A percentile compares a stretch with the other conserved stretches of the same genome.
These are phyloP conservation scores for Saccharomyces hybrid DNA, from an alignment of 1,139 yeast genomes.

Conservation along the genomic window DNA sequence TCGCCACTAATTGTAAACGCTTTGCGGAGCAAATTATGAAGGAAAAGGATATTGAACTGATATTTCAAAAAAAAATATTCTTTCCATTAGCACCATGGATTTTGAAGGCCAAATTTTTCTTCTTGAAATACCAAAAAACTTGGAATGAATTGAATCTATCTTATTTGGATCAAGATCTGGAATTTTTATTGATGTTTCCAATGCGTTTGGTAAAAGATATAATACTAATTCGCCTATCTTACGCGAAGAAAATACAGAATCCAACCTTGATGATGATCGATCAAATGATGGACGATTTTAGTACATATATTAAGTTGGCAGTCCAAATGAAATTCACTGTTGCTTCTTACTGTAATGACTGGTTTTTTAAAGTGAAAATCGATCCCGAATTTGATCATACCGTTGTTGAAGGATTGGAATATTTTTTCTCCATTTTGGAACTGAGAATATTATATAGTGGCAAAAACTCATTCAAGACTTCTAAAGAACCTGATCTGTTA, in stretches of 20 bases:
- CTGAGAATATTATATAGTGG: conserved; percentile 75
- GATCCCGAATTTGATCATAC: conserved; percentile 66
- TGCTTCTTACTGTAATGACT: conserved; percentile 63
- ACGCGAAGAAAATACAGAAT: conserved; percentile 71
- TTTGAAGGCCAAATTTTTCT: conserved; percentile 68
- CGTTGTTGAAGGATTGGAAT: conserved; percentile 66
- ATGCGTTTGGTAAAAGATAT: conserved; percentile 74
- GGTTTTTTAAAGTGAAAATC: conserved; percentile 65
- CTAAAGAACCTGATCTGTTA: conserved; percentile 86
- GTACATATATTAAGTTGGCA: conserved; percentile 68
- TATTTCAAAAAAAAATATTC: conserved; percentile 47
- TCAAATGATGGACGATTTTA: conserved; percentile 84
- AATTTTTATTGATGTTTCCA: conserved; percentile 67
- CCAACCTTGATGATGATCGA: conserved; percentile 97
- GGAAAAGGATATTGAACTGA: conserved; percentile 71
- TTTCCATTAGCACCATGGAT: conserved; percentile 43
- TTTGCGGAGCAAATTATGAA: conserved; percentile 82
- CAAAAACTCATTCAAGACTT: conserved; percentile 66
- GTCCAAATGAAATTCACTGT: conserved; percentile 67
- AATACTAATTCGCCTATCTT: conserved; percentile 63
- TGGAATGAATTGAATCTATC: conserved; percentile 72
- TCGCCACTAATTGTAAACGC: conserved; percentile 44
- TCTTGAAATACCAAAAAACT: conserved; percentile 52
- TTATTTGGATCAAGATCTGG: conserved; percentile 57
- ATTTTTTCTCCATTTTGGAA: conserved; percentile 63